Evolutionary conservation across 2,329 filamentous ascomycete species (phyloP), one percentile per base, ranked within the genome.

Genomic region (Aspergillaceae sp.): DNA sequence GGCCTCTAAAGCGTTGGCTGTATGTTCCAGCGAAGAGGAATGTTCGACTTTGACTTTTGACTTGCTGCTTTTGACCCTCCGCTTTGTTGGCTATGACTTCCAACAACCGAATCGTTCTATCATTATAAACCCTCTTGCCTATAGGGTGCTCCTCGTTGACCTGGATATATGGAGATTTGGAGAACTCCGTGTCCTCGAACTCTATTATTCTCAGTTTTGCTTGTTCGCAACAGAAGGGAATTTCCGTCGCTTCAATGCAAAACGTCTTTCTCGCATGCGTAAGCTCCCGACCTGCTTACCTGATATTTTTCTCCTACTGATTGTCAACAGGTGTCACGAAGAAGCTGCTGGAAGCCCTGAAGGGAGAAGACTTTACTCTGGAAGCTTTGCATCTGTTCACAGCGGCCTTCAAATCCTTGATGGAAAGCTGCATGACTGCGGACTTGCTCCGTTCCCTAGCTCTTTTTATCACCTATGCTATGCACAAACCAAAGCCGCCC

Each of bases 71-170:
- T 72, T 91, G 27, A 80, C 95, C 3, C 76, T 98, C 11, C 77
- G 79, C 5, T 98, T 97, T 63, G 83, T 96, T 48, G 92, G 92
- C 3, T 97, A 94, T 65, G 83, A 90, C 50, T 82, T 84, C 53
- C 72, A 78, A n/a, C 76, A 82, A 32, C 87, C 89, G 0, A 80
- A 88, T 48, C 84, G 91, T 48, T 96, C 91, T 1, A 87, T 96
- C 57, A 94, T 98, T 61, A 86, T 94, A 55, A 98, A 98, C 57
- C 91, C 92, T 0, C 76, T 98, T 51, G 92, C 91, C 3, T 98
- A 97, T 66, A 83, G 92, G 40, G 84, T 95, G 32, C 74, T 98
- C 11, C 75, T 98, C 29, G 87, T 97, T 45, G 92, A 98, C 65
- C 80, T 94, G 54, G 91, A 96, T 58, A 85, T 91, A 19, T 98